Percentiles rank a stretch among this genome's conserved stretches.
phyloP scores from a whole-genome alignment of 1,284 basidiomycete genomes.

The Neonothopanus nambi region DNA sequence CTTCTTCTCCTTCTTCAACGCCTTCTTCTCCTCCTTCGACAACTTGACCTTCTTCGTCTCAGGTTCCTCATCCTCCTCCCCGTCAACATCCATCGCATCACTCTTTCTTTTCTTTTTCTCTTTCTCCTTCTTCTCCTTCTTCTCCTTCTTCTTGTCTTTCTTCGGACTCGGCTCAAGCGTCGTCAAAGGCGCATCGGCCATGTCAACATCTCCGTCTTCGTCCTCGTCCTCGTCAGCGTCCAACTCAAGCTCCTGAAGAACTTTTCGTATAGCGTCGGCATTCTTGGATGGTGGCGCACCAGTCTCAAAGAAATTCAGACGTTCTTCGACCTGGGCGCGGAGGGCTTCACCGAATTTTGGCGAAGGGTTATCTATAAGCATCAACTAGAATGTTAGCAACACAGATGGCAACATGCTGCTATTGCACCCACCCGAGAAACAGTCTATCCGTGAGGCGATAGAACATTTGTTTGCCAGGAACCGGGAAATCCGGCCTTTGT shows the following conservation, averaged over 20 bases:
- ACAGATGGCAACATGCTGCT: neutral
- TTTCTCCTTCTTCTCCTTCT: constrained; percentile 56
- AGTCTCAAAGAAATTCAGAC: constrained; percentile 92
- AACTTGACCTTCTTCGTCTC: constrained; percentile 71
- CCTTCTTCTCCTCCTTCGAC: constrained; percentile 83
- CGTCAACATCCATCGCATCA: constrained; percentile 64
- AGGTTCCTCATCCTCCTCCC: constrained; percentile 55
- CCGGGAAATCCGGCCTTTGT: constrained; percentile 97
- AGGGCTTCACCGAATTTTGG: constrained; percentile 96
- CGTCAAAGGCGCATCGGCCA: constrained; percentile 54
- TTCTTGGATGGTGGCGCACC: constrained; percentile 85
- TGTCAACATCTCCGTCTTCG: constrained; percentile 59
- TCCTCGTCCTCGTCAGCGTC: constrained; percentile 76
- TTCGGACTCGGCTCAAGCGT: constrained; percentile 54
- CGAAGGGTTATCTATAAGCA: constrained; percentile 73
- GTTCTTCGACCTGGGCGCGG: constrained; percentile 92
- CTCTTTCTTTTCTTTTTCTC: constrained; percentile 65
- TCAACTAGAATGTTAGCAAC: constrained; percentile 3
- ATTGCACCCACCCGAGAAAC: constrained; percentile 74
- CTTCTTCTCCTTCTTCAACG: constrained; percentile 77
- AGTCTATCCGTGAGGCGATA: constrained; percentile 97
- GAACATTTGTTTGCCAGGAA: constrained; percentile 99
- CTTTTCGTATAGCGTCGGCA: constrained; percentile 86
- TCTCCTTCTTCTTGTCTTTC: constrained; percentile 55
- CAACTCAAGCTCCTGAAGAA: constrained; percentile 76